Percentiles rank a stretch among this genome's conserved stretches.
Conservation (phyloP, 2,329 filamentous ascomycete species). For the Penicillium sp. region DNA sequence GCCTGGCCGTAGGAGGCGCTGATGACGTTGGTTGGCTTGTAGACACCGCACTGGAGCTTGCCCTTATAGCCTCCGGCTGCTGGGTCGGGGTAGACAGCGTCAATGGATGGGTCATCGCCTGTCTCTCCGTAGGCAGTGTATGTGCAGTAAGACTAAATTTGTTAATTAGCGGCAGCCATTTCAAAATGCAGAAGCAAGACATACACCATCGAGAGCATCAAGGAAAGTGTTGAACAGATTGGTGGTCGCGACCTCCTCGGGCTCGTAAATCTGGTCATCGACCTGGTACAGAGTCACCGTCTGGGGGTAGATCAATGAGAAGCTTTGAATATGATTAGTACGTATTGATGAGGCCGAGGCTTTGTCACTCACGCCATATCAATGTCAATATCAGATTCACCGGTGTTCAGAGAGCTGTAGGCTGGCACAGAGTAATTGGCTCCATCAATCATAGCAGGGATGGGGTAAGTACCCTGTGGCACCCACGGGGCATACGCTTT, state of each 20-base stretch:
- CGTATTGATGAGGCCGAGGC: background rate
- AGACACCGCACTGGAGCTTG: conserved; percentile 49
- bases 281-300: conserved; percentile 52
- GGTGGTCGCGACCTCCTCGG: conserved; percentile 27
- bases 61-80: conserved; percentile 52
- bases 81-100: conserved; percentile 54
- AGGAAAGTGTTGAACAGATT: conserved; percentile 50
- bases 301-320: conserved; percentile 55
- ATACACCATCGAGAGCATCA: conserved; percentile 52
- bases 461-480: conserved; percentile 46
- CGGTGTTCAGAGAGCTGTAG: conserved; percentile 34
- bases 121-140: conserved; percentile 52
- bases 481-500: conserved; percentile 45
- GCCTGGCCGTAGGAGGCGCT: conserved; percentile 58
- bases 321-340: conserved; percentile 8
- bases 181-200: background rate
- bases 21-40: conserved; percentile 58
- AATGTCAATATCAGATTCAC: conserved; percentile 57
- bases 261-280: conserved; percentile 49
- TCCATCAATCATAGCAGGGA: conserved; percentile 48
- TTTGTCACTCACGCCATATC: conserved; percentile 48
- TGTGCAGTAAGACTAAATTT: conserved; percentile 49
- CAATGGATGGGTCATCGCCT: conserved; percentile 49
- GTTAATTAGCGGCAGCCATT: conserved; percentile 7
- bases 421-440: conserved; percentile 42